Percentiles rank a stretch among this genome's conserved stretches.
phyloP scores from a whole-genome alignment of 2,329 filamentous ascomycete genomes.

The Macroventuria anomochaeta region DNA sequence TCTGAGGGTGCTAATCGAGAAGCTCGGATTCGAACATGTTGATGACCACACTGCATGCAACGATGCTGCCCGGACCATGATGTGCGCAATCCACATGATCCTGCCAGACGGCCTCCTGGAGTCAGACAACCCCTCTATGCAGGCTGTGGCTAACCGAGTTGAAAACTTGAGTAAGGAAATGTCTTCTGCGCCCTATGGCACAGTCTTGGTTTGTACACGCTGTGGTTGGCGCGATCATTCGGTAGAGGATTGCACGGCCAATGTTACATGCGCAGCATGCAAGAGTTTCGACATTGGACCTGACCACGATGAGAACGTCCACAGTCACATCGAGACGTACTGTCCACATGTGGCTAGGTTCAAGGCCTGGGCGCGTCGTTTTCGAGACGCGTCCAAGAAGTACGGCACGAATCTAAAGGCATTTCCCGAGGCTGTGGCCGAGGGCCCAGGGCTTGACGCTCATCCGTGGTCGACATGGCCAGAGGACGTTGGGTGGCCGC shows the following conservation, averaged over 20 bases:
- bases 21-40: constrained; percentile 17
- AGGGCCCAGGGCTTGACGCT: not conserved
- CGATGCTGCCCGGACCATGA: constrained; percentile 33
- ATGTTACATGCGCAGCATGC: constrained; percentile 16
- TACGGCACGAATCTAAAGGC: not conserved
- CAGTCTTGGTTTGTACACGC: constrained; percentile 12
- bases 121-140: not conserved
- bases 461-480: constrained; percentile 13
- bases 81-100: constrained; percentile 29
- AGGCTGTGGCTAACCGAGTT: constrained; percentile 12
- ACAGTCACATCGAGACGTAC: constrained; percentile 14
- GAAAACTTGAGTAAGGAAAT: constrained; percentile 9
- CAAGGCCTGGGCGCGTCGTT: constrained; percentile 14
- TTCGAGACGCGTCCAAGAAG: constrained; percentile 1
- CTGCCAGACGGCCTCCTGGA: not conserved
- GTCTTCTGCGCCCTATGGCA: constrained; percentile 11
- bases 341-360: constrained; percentile 3
- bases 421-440: not conserved
- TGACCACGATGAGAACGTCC: not conserved
- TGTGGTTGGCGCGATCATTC: constrained; percentile 23
- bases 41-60: constrained; percentile 33
- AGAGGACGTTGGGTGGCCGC: not conserved
- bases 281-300: constrained; percentile 2
- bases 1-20: constrained; percentile 14
- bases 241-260: not conserved